These are phyloP conservation scores for Triglochin maritima DNA, from an alignment of 106 monocot genomes.

Conservation along the genomic window DNA sequence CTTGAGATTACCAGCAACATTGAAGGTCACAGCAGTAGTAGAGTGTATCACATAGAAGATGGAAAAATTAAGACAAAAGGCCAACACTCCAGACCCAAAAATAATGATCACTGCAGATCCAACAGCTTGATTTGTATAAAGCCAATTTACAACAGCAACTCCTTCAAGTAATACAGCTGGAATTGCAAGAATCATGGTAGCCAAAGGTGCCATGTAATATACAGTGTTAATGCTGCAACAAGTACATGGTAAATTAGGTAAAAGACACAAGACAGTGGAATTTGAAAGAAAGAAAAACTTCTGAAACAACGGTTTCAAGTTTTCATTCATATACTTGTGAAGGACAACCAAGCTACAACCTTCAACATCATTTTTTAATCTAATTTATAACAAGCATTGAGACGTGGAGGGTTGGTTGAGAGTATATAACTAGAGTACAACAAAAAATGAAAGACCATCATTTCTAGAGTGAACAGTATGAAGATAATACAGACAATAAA, in stretches of 20 bases:
- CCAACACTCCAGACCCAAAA: conserved; percentile 59
- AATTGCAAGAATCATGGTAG: conserved; percentile 76
- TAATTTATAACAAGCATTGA: too few relatives aligned
- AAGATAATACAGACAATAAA: too few relatives aligned
- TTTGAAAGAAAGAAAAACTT: too few relatives aligned
- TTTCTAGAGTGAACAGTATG: too few relatives aligned
- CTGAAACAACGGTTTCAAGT: too few relatives aligned
- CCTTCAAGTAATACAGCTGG: conserved; percentile 78
- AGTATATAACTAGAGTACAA: too few relatives aligned
- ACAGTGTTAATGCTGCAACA: conserved; percentile 88
- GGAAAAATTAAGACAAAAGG: conserved; percentile 98
- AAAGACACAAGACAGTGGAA: background rate
- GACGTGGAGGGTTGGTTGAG: too few relatives aligned
- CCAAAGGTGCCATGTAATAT: conserved; percentile 97
- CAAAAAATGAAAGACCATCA: too few relatives aligned
- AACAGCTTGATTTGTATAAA: conserved; percentile 45
- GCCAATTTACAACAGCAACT: conserved; percentile 57
- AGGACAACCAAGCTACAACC: too few relatives aligned
- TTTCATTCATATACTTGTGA: too few relatives aligned
- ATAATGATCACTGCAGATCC: conserved; percentile 57
- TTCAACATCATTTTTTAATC: too few relatives aligned
- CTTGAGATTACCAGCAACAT: conserved; percentile 96
- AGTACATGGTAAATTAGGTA: background rate
- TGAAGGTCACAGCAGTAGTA: conserved; percentile 94
- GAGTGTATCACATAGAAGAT: conserved; percentile 99